Conservation (phyloP, 1,139 yeast genomes). For the Protomyces inouyei region DNA sequence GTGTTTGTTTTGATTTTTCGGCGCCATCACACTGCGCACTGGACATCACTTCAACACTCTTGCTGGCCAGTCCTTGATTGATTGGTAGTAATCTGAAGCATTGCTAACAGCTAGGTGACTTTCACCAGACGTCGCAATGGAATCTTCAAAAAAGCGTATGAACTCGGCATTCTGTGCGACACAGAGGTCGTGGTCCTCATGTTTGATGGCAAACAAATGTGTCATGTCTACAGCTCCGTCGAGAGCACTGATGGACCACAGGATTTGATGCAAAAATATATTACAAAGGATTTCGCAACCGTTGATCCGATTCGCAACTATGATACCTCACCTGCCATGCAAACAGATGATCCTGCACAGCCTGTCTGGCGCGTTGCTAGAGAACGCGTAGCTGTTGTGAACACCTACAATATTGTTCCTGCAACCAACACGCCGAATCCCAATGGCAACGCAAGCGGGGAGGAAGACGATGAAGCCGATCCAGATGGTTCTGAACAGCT, state of each 20-base stretch:
- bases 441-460: neutral
- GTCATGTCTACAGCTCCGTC: constrained; percentile 28
- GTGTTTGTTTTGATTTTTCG: neutral
- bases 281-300: constrained; percentile 26
- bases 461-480: constrained; percentile 27
- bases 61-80: neutral
- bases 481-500: constrained; percentile 27
- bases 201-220: constrained; percentile 29
- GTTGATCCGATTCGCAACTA: constrained; percentile 28
- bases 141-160: constrained; percentile 30
- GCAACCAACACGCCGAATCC: constrained; percentile 9
- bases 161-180: constrained; percentile 30
- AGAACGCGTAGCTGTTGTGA: constrained; percentile 27
- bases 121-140: constrained; percentile 31
- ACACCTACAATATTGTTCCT: constrained; percentile 27
- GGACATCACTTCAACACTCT: too few species aligned
- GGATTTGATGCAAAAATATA: constrained; percentile 23
- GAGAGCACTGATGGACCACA: constrained; percentile 9
- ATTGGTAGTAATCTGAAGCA: neutral
- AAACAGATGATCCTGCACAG: constrained; percentile 17
- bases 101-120: constrained; percentile 23
- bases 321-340: constrained; percentile 18
- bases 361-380: constrained; percentile 13
- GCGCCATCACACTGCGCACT: too few species aligned
- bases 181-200: constrained; percentile 29